phyloP scores from a whole-genome alignment of 352 stramenopile species.

The Blastocystis sp. region DNA sequence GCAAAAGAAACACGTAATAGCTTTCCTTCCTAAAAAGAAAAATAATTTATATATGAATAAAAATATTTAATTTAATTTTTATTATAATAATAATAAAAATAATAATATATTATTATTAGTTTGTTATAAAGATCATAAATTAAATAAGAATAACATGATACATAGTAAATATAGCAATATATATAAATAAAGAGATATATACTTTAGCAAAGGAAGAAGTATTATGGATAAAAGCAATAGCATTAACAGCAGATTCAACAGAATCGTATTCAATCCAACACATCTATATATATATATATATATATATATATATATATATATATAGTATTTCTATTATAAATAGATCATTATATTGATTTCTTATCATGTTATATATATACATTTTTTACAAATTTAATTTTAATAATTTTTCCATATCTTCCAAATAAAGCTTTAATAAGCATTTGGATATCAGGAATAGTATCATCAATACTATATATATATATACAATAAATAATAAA shows the following conservation, averaged over 20 bases:
- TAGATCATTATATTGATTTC: too few species aligned
- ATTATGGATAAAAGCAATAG: slow-evolving; percentile 23
- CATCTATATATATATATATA: slow-evolving; percentile 7
- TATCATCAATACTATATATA: slow-evolving; percentile 2
- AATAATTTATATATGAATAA: too few species aligned
- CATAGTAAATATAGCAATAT: too few species aligned
- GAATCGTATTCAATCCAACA: slow-evolving; percentile 26
- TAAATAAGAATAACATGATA: too few species aligned
- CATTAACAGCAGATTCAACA: slow-evolving; percentile 13
- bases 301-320: too few species aligned
- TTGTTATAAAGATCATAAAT: slow-evolving; percentile 2
- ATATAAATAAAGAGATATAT: too few species aligned
- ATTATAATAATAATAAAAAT: background rate
- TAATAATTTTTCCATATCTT: slow-evolving; percentile 11
- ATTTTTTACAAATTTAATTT: slow-evolving; percentile 26
- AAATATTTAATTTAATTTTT: too few species aligned
- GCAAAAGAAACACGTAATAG: slow-evolving; percentile 27
- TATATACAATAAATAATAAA: background rate
- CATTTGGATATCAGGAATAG: slow-evolving; percentile 17
- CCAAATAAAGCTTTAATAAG: slow-evolving; percentile 3
- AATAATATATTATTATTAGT: background rate
- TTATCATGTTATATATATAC: too few species aligned
- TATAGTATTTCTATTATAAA: too few species aligned
- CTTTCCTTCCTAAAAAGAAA: slow-evolving; percentile 9
- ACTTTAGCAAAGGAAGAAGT: too few species aligned